phyloP scores from a whole-genome alignment of 2,329 filamentous ascomycete species.

The Colletotrichum chrysophilum region DNA sequence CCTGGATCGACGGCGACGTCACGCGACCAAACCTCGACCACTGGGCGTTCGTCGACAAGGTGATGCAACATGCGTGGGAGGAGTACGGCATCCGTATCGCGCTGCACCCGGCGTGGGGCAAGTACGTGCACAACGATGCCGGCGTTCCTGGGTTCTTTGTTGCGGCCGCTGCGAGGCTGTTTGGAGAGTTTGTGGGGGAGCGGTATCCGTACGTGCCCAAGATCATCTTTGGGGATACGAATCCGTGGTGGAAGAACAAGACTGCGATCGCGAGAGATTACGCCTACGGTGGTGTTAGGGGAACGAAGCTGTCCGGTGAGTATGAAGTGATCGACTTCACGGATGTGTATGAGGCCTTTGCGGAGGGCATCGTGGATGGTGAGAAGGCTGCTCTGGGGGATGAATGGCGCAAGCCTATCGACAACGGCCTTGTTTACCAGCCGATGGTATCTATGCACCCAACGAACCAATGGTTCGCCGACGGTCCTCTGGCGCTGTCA shows the following conservation, averaged over 20 bases:
- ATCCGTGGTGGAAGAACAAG: background rate
- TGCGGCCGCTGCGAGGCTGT: background rate
- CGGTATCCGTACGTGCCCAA: background rate
- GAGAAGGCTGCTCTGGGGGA: background rate
- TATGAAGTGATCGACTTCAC: background rate
- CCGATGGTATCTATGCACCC: background rate
- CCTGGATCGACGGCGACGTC: background rate
- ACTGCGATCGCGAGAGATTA: background rate
- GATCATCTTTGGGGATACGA: background rate
- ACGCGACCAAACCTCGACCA: background rate
- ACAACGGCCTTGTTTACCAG: background rate
- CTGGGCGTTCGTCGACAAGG: background rate
- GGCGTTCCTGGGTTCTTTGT: background rate
- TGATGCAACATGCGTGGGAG: background rate
- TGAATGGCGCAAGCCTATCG: background rate
- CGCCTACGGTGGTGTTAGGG: background rate
- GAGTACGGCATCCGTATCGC: background rate
- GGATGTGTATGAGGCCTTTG: background rate
- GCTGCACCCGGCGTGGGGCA: background rate
- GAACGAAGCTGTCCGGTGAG: background rate
- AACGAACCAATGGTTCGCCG: background rate
- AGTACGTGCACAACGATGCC: background rate
- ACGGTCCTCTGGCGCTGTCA: background rate
- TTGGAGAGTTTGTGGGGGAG: background rate
- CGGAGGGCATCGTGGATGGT: background rate